Conservation (phyloP, 768 basidiomycete species). For the Tricholoma flavovirens region DNA sequence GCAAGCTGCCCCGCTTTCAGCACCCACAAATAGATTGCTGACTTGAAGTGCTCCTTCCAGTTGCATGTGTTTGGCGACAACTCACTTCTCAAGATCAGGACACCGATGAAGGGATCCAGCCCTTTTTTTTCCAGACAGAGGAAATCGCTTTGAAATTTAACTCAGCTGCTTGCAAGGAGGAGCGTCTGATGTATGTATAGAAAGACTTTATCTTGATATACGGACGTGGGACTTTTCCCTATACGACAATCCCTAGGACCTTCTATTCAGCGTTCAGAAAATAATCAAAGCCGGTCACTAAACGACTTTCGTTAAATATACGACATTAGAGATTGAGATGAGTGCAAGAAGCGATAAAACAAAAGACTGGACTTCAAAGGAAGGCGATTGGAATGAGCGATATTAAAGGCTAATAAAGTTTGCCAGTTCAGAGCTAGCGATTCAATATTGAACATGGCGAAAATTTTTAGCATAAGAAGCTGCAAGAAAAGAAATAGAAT, state of each 20-base stretch:
- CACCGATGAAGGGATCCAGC: neutral
- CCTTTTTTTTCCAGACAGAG: neutral
- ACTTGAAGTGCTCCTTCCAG: neutral
- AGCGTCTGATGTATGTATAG: too few species aligned
- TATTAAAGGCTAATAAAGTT: constrained; percentile 1
- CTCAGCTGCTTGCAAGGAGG: too few species aligned
- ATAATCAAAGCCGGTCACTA: neutral
- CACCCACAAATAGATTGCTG: neutral
- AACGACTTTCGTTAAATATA: neutral
- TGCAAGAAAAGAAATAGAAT: constrained; percentile 4
- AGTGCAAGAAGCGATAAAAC: neutral
- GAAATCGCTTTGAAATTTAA: neutral
- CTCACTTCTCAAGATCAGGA: neutral
- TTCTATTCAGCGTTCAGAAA: neutral
- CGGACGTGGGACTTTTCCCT: too few species aligned
- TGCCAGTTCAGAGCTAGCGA: neutral
- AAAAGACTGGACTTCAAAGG: neutral
- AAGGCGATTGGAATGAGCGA: neutral
- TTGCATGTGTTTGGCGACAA: neutral
- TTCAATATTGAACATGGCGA: constrained; percentile 4
- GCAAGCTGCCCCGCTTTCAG: neutral
- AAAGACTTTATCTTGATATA: too few species aligned
- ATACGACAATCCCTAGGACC: neutral
- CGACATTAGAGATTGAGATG: neutral
- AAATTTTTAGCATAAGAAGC: neutral